Base-by-base conservation (phyloP, 2,329 filamentous ascomycete genomes). In the Alternaria rosae region DNA sequence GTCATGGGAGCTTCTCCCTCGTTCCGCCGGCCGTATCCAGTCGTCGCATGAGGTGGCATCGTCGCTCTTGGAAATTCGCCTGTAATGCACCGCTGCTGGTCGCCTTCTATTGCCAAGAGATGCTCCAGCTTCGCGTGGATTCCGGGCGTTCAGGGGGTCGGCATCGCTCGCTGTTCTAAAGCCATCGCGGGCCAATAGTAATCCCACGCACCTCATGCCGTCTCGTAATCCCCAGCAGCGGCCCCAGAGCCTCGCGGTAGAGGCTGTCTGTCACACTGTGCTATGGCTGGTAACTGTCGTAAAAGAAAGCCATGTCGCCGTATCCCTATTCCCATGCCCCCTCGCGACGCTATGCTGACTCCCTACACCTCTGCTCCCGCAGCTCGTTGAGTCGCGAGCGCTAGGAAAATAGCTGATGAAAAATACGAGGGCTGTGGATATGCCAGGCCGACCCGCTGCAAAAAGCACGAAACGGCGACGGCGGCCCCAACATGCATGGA, bases 341-440 rank as follows among this genome's bases (percentile, higher is more conserved):
- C 21, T 13, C 12, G 7, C 28, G 25, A 20, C 53, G n/a, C 26
- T 21, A 13, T 30, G n/a, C 52, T 15, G 35, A 38, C 15, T 38
- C 35, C 15, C 35, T 38, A 15, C 35, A 38, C 35, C 35, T 38
- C 35, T 38, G 15, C 35, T 38, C 35, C 35, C 35, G 35, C 35
- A 38, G 17, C n/a, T 38, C 35, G 13, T 23, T 50, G 44, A 52
- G 28, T 54, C 55, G 42, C 41, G 38, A 59, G 44, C 68, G 67
- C 67, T 66, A 70, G 47, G 57, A 67, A 65, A 58, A 56, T 60
- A 45, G 26, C 48, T 13, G 54, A 55, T 58, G 59, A 61, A 57
- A 38, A 63, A 66, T 62, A 68, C 65, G 69, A 68, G 66, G 53
- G 32, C 38, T 38, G 68, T 70, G 68, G 70, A 61, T 62, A 59